phyloP scores from a whole-genome alignment of 179 eudicot genomes.

The Amaranthus tricolor region DNA sequence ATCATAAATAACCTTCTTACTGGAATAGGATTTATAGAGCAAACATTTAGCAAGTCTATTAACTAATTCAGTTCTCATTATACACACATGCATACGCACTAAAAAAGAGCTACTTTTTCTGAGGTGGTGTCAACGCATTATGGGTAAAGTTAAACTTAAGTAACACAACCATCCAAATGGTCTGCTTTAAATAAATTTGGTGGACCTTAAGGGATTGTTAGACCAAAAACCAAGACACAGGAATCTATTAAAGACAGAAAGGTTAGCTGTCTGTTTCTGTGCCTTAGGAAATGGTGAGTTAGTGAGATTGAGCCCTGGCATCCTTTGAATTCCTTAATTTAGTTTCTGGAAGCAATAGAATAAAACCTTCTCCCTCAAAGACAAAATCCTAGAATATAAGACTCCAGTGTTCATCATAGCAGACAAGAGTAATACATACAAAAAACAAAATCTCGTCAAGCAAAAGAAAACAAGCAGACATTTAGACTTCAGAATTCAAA shows the following conservation, averaged over 20 bases:
- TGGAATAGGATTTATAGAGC: too few relatives aligned
- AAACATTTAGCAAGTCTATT: too few relatives aligned
- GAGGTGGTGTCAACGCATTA: constrained; percentile 22
- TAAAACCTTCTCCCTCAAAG: constrained; percentile 28
- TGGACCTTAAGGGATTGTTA: constrained; percentile 27
- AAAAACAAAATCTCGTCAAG: constrained; percentile 26
- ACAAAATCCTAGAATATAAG: constrained; percentile 58
- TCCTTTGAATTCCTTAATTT: constrained; percentile 19
- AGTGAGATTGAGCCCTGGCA: constrained; percentile 1
- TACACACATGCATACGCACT: constrained; percentile 13
- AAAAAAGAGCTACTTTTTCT: constrained; percentile 1
- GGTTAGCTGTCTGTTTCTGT: constrained; percentile 24
- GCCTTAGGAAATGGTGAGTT: constrained; percentile 31
- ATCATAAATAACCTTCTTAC: too few relatives aligned
- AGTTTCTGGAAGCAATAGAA: constrained; percentile 25
- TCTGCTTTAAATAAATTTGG: too few relatives aligned
- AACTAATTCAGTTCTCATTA: not conserved
- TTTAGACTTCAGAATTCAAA: constrained; percentile 14
- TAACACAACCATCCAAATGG: too few relatives aligned
- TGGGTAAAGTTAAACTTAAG: constrained; percentile 13
- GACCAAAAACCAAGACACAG: constrained; percentile 31
- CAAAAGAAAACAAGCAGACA: constrained; percentile 33
- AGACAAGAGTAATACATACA: constrained; percentile 69
- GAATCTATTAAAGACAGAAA: constrained; percentile 31
- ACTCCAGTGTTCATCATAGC: constrained; percentile 38